Evolutionary conservation across 1,284 basidiomycete genomes (phyloP).

Genomic region (Leccinum pachyderme): DNA sequence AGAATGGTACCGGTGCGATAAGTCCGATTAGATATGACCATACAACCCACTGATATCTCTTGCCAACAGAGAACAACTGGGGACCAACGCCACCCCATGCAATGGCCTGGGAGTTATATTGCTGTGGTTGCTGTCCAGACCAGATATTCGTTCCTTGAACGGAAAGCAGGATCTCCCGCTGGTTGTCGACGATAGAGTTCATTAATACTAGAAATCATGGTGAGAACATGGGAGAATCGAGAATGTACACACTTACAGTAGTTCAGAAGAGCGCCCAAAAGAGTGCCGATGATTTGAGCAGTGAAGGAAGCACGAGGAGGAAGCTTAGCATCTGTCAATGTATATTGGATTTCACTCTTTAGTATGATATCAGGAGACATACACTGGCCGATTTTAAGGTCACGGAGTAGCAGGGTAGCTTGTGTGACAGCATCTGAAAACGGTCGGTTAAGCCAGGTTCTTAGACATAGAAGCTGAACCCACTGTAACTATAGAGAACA

Average conservation of each 20-base stretch:
- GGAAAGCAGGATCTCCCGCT: slow-evolving; percentile 49
- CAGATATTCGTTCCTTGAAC: slow-evolving; percentile 58
- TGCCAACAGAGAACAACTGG: no score
- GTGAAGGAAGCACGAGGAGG: slow-evolving; percentile 63
- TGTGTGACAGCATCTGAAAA: slow-evolving; percentile 42
- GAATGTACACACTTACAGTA: slow-evolving; percentile 35
- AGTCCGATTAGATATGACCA: no score
- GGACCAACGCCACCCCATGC: no score
- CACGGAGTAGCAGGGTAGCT: slow-evolving; percentile 46
- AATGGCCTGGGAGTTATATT: no score
- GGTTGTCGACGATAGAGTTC: slow-evolving; percentile 57
- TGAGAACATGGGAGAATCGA: neutral
- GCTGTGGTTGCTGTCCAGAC: no score
- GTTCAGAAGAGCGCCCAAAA: slow-evolving; percentile 50
- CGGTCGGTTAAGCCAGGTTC: neutral
- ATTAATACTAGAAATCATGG: slow-evolving; percentile 39
- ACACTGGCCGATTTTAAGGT: slow-evolving; percentile 64
- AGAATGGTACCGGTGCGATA: no score
- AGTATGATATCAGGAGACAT: neutral
- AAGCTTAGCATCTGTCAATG: slow-evolving; percentile 52
- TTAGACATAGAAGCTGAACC: neutral
- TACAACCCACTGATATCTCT: no score
- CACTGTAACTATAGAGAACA: slow-evolving; percentile 54
- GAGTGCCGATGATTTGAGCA: slow-evolving; percentile 56
- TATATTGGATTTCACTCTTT: slow-evolving; percentile 1